Base-by-base conservation (phyloP, 2,329 filamentous ascomycete species). In the Cladobotryum mycophilum region DNA sequence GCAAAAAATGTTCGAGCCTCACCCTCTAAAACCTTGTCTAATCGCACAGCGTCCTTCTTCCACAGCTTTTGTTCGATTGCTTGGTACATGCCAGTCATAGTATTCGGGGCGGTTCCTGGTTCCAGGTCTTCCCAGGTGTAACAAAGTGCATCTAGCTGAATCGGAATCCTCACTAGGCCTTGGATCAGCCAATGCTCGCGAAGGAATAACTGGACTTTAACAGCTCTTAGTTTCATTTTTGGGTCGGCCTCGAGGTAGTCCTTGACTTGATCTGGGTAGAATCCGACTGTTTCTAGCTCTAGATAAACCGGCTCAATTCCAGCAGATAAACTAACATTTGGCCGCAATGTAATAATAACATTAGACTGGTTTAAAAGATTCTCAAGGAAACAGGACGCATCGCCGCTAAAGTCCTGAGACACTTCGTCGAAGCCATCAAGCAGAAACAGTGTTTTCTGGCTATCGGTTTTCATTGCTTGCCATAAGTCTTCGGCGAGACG, bases 371-470 rank as follows among this genome's bases (percentile, higher is more conserved):
- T 59, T 11, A 71, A 54, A 18, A 73, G 61, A n/a, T n/a, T n/a
- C n/a, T n/a, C 9, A 11, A 72, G 57, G 30, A 68, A 61, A n/a
- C n/a, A 13, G n/a, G n/a, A n/a, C n/a, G n/a, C n/a, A n/a, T n/a
- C n/a, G n/a, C n/a, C n/a, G n/a, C n/a, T n/a, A n/a, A n/a, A n/a
- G n/a, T n/a, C n/a, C n/a, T n/a, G n/a, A n/a, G n/a, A n/a, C n/a
- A 73, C 56, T 63, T 76, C 72, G 46, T 75, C 72, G 12, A 74
- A 50, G 5, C 72, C 72, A 55, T 75, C 71, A 13, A 75, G 63
- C 12, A 74, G 41, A 42, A 72, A 70, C 1, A 75, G 57, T n/a
- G 64, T 70, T 46, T 47, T 60, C 17, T n/a, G n/a, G n/a, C n/a
- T n/a, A n/a, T n/a, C n/a, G n/a, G n/a, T n/a, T n/a, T n/a, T n/a